These are phyloP conservation scores for Hanseniaspora gamundiae DNA, from an alignment of 1,139 yeast species.

Conservation along the genomic window DNA sequence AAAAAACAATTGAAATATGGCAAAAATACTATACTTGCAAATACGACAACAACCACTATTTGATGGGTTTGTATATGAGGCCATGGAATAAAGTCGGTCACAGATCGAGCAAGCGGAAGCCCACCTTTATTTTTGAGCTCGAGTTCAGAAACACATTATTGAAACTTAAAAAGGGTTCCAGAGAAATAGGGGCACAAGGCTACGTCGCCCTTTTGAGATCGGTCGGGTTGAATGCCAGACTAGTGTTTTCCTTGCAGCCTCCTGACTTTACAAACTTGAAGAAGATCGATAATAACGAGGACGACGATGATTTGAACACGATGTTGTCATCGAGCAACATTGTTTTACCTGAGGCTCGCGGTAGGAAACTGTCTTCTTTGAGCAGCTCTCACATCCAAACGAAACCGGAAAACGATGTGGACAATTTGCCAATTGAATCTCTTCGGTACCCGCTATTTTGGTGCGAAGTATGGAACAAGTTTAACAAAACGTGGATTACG, in stretches of 20 bases:
- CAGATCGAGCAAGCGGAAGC: conserved; percentile 6
- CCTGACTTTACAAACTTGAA: conserved; percentile 58
- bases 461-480: conserved; percentile 88
- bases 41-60: conserved; percentile 20
- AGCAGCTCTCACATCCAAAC: conserved; percentile 2
- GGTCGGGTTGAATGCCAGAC: conserved; percentile 57
- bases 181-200: conserved; percentile 80
- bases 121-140: conserved; percentile 25
- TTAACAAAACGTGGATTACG: conserved; percentile 65
- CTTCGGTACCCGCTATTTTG: conserved; percentile 62
- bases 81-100: conserved; percentile 34
- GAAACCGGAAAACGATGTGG: conserved; percentile 5
- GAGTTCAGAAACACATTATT: conserved; percentile 29
- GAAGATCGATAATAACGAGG: conserved; percentile 1
- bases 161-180: conserved; percentile 44
- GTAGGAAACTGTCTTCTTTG: not conserved
- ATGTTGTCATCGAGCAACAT: not conserved
- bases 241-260: conserved; percentile 77
- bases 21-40: conserved; percentile 41
- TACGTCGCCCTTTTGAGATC: conserved; percentile 67
- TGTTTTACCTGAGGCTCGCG: not conserved
- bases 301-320: conserved; percentile 5
- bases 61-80: conserved; percentile 35
- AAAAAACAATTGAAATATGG: conserved; percentile 54
- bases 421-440: conserved; percentile 8